These are phyloP conservation scores for Neoboletus magnificus DNA, from an alignment of 768 basidiomycete species.

Conservation along the genomic window DNA sequence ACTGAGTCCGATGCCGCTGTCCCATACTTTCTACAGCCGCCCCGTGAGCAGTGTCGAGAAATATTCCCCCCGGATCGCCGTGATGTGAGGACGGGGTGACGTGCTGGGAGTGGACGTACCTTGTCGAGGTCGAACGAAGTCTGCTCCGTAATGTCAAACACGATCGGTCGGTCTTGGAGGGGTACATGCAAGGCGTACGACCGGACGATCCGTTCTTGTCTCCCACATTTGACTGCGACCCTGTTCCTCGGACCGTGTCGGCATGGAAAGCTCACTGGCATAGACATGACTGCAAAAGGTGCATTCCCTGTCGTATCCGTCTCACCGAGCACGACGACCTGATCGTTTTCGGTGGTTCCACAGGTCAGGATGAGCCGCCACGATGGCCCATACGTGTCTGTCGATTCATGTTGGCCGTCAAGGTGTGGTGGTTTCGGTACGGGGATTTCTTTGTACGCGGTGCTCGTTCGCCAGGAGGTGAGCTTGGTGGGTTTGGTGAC, in stretches of 20 bases:
- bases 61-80: not conserved
- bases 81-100: not conserved
- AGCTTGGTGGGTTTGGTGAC: slow-evolving; percentile 54
- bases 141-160: slow-evolving; percentile 65
- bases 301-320: slow-evolving; percentile 36
- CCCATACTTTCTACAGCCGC: slow-evolving; percentile 84
- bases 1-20: slow-evolving; percentile 84
- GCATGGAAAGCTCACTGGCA: slow-evolving; percentile 54
- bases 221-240: slow-evolving; percentile 30
- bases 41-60: slow-evolving; percentile 11
- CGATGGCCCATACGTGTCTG: slow-evolving; percentile 38
- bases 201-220: slow-evolving; percentile 65
- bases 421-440: slow-evolving; percentile 59
- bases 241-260: slow-evolving; percentile 10
- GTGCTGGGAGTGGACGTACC: slow-evolving; percentile 40
- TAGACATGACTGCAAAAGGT: slow-evolving; percentile 64
- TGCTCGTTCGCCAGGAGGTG: slow-evolving; percentile 66
- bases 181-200: slow-evolving; percentile 14
- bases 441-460: slow-evolving; percentile 72
- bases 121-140: slow-evolving; percentile 93
- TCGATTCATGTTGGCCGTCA: not conserved
- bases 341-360: slow-evolving; percentile 26
- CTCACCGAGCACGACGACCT: slow-evolving; percentile 42
- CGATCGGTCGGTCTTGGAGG: not conserved
- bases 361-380: slow-evolving; percentile 67